These are phyloP conservation scores for Lithohypha guttulata DNA, from an alignment of 2,329 filamentous ascomycete genomes.

Conservation along the genomic window DNA sequence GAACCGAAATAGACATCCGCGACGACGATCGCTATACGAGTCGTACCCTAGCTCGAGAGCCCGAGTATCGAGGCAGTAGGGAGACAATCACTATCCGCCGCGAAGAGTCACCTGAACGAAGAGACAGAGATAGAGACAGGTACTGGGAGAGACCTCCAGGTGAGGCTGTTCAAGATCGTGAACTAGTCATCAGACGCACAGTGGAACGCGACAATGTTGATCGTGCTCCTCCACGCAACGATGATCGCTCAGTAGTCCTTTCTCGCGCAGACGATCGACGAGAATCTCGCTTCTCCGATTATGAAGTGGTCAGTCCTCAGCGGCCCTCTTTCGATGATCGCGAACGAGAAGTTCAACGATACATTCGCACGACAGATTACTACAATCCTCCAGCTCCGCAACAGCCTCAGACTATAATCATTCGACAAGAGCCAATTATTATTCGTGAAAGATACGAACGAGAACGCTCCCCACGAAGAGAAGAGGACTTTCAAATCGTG, in stretches of 20 bases:
- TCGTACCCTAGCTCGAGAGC: constrained; percentile 3
- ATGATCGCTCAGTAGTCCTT: constrained; percentile 1
- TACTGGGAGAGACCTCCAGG: constrained; percentile 3
- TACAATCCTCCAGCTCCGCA: constrained; percentile 36
- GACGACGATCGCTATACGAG: not conserved
- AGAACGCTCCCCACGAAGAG: constrained; percentile 28
- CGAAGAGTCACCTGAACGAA: constrained; percentile 4
- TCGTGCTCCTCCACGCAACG: constrained; percentile 28
- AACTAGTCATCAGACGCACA: constrained; percentile 36
- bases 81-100: constrained; percentile 7
- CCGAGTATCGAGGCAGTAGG: not conserved
- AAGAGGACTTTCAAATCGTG: constrained; percentile 50
- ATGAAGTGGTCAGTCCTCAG: constrained; percentile 30
- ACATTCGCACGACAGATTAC: constrained; percentile 43
- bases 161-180: constrained; percentile 26
- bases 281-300: constrained; percentile 34
- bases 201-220: constrained; percentile 42
- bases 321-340: constrained; percentile 25
- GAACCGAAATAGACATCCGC: constrained; percentile 24
- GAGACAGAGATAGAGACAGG: constrained; percentile 6
- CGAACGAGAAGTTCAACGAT: constrained; percentile 35
- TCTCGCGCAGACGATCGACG: constrained; percentile 27
- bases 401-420: constrained; percentile 38
- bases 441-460: constrained; percentile 33
- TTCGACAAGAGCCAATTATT: constrained; percentile 46